Evolutionary conservation across 2,329 filamentous ascomycete genomes (phyloP).

Genomic region (Trichoderma breve): DNA sequence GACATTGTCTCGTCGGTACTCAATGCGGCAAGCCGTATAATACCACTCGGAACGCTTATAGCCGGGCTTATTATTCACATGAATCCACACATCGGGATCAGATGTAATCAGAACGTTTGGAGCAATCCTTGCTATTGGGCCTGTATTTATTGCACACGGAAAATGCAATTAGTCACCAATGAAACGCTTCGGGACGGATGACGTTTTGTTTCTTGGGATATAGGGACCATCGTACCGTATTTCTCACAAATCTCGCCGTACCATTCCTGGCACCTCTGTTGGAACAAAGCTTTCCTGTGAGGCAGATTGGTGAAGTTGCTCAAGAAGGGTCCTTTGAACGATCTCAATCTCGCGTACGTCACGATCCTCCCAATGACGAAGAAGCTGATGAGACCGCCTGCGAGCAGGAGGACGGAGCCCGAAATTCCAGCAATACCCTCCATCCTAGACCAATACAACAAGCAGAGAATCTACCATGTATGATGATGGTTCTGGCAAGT

Average conservation of each 20-base stretch:
- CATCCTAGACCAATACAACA: not conserved
- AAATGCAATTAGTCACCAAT: not conserved
- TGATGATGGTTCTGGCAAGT: not conserved
- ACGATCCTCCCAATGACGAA: not conserved
- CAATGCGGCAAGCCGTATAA: slow-evolving; percentile 45
- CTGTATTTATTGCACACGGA: not conserved
- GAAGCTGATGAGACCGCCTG: not conserved
- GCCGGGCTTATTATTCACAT: slow-evolving; percentile 41
- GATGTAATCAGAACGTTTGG: slow-evolving; percentile 50
- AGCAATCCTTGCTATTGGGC: slow-evolving; percentile 35
- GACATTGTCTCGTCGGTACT: slow-evolving; percentile 51
- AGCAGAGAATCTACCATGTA: not conserved
- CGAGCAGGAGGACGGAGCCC: not conserved
- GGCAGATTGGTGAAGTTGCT: slow-evolving; percentile 26
- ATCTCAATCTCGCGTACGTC: slow-evolving; percentile 23
- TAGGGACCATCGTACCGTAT: slow-evolving; percentile 25
- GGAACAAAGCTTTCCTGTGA: slow-evolving; percentile 28
- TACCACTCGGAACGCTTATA: slow-evolving; percentile 46
- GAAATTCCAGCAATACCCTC: not conserved
- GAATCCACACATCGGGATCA: slow-evolving; percentile 46
- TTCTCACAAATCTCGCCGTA: slow-evolving; percentile 29
- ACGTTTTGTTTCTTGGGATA: not conserved
- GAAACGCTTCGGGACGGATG: no score
- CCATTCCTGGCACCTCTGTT: slow-evolving; percentile 26
- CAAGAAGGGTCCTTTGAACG: slow-evolving; percentile 27